Conservation (phyloP, 805 yeast species). For the Brettanomyces sp. region DNA sequence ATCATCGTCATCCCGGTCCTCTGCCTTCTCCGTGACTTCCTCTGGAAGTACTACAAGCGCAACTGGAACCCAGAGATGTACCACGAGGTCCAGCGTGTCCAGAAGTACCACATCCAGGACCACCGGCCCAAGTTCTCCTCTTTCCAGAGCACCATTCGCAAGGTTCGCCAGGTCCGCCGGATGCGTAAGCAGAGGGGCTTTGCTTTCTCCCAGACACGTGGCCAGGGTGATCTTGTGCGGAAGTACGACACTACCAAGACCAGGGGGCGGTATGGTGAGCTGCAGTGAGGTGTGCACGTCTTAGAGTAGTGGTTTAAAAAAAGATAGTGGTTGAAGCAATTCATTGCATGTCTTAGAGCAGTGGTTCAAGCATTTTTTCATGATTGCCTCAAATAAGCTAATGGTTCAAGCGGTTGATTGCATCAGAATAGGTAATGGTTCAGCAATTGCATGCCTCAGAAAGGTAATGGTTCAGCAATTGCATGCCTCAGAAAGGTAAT, state of each 20-base stretch:
- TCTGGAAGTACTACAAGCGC: conserved; percentile 92
- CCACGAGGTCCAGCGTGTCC: conserved; percentile 94
- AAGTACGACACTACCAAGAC: conserved; percentile 90
- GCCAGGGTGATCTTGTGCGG: conserved; percentile 83
- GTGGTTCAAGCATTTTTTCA: too few species aligned
- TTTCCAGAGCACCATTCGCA: conserved; percentile 93
- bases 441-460: too few species aligned
- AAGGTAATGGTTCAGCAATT: too few species aligned
- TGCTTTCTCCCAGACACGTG: conserved; percentile 95
- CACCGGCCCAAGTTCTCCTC: conserved; percentile 94
- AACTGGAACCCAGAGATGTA: conserved; percentile 87
- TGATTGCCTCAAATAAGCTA: too few species aligned
- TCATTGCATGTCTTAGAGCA: too few species aligned
- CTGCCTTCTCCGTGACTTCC: conserved; percentile 78
- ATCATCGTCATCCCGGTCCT: conserved; percentile 64
- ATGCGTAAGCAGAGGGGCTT: conserved; percentile 98
- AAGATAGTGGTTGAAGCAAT: too few species aligned
- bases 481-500: too few species aligned
- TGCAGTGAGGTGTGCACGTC: conserved; percentile 9
- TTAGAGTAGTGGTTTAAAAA: too few species aligned
- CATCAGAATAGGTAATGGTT: too few species aligned
- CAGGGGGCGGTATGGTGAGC: conserved; percentile 27
- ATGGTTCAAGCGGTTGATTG: too few species aligned
- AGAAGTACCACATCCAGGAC: conserved; percentile 87
- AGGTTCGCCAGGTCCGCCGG: conserved; percentile 95